A percentile compares a stretch with the other conserved stretches of the same genome.
Conservation (phyloP, 208 protist species). For the Trypanosoma brucei region DNA sequence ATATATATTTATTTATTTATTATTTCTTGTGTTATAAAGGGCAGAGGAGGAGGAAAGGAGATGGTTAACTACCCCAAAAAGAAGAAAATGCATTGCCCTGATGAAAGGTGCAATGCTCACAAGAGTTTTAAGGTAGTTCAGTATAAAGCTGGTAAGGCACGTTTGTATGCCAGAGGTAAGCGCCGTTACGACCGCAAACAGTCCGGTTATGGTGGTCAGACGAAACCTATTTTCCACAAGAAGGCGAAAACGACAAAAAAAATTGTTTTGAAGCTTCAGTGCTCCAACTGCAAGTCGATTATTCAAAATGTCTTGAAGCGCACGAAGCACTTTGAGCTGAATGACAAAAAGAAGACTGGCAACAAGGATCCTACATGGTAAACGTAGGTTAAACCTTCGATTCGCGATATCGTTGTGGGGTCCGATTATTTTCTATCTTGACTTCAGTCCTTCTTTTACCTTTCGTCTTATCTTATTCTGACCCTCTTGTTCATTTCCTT, state of each 20-base stretch:
- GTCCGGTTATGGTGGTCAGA: slow-evolving; percentile 99
- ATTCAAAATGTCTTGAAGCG: slow-evolving; percentile 94
- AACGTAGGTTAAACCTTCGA: not conserved
- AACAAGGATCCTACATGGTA: slow-evolving; percentile 92
- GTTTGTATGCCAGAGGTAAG: slow-evolving; percentile 98
- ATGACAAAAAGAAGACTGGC: slow-evolving; percentile 91
- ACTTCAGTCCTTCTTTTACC: not conserved
- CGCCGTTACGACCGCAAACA: slow-evolving; percentile 99
- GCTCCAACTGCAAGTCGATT: slow-evolving; percentile 95
- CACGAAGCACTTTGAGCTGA: slow-evolving; percentile 99
- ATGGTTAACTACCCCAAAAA: slow-evolving; percentile 94
- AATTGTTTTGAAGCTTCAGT: slow-evolving; percentile 99
- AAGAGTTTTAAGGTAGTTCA: slow-evolving; percentile 98
- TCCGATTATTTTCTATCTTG: slow-evolving; percentile 7
- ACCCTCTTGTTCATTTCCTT: not conserved
- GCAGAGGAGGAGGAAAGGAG: slow-evolving; percentile 4
- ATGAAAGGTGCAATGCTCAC: slow-evolving; percentile 92
- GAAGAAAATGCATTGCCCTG: slow-evolving; percentile 90
- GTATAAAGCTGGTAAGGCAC: slow-evolving; percentile 99
- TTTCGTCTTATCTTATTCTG: not conserved
- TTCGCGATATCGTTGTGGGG: not conserved
- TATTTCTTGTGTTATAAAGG: not conserved
- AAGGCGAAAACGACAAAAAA: slow-evolving; percentile 99
- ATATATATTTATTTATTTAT: not conserved
- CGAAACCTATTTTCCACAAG: slow-evolving; percentile 99